Evolutionary conservation across 1,284 basidiomycete species (phyloP).

Genomic region (Gymnopus androsaceus): DNA sequence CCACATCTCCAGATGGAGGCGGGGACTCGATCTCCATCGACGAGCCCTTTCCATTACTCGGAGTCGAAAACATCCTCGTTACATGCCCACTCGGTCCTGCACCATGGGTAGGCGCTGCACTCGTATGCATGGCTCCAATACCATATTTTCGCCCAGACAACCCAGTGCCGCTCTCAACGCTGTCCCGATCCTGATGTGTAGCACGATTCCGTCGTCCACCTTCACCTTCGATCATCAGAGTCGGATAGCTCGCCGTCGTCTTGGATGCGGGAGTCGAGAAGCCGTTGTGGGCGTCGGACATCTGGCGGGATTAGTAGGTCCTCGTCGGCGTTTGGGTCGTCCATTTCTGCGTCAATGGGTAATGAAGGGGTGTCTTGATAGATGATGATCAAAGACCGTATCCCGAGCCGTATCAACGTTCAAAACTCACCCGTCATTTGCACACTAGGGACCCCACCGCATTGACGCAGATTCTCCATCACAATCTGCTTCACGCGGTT

Average conservation of each 20-base stretch:
- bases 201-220: conserved; percentile 72
- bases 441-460: conserved; percentile 86
- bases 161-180: conserved; percentile 38
- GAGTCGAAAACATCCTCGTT: conserved; percentile 46
- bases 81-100: conserved; percentile 73
- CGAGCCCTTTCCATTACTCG: neutral
- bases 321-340: conserved; percentile 81
- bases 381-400: conserved; percentile 6
- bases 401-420: neutral
- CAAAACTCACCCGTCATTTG: conserved; percentile 76
- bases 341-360: conserved; percentile 76
- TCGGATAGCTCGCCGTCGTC: conserved; percentile 81
- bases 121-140: conserved; percentile 64
- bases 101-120: conserved; percentile 59
- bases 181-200: conserved; percentile 55
- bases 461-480: conserved; percentile 85
- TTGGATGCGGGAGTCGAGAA: conserved; percentile 74
- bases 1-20: neutral
- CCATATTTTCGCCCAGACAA: conserved; percentile 59
- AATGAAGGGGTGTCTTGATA: conserved; percentile 71
- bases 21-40: conserved; percentile 4
- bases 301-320: conserved; percentile 80
- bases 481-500: conserved; percentile 92
- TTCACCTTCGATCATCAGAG: conserved; percentile 86
- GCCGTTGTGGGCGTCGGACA: conserved; percentile 68